phyloP scores from a whole-genome alignment of 2,329 filamentous ascomycete genomes.

The Rosellinia necatrix region DNA sequence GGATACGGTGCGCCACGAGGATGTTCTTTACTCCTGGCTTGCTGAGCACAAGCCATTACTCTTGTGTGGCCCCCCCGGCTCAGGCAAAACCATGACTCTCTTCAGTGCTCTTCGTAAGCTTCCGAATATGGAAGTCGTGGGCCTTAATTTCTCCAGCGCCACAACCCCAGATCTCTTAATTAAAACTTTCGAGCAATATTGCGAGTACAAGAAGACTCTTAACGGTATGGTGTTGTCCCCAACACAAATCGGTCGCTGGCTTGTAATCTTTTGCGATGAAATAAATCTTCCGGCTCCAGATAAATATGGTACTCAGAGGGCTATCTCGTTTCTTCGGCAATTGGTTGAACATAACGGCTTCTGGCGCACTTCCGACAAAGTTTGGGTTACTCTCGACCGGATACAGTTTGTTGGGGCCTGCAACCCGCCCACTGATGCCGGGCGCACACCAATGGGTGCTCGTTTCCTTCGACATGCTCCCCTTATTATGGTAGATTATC shows the following conservation, averaged over 20 bases:
- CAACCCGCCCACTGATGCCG: constrained; percentile 96
- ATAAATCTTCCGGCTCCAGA: constrained; percentile 98
- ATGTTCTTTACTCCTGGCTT: constrained; percentile 99
- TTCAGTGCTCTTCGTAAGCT: constrained; percentile 97
- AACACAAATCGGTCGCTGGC: constrained; percentile 94
- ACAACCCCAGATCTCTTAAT: constrained; percentile 97
- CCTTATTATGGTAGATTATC: constrained; percentile 99
- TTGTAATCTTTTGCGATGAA: constrained; percentile 98
- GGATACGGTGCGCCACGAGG: constrained; percentile 96
- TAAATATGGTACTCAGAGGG: constrained; percentile 95
- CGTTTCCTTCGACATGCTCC: constrained; percentile 95
- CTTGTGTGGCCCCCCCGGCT: constrained; percentile 95
- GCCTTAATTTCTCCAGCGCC: constrained; percentile 98
- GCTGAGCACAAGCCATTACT: constrained; percentile 97
- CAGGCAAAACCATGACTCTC: constrained; percentile 99
- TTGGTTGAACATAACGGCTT: constrained; percentile 99
- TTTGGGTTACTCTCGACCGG: constrained; percentile 95
- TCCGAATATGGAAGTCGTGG: constrained; percentile 98
- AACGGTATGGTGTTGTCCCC: constrained; percentile 96
- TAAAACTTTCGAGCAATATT: constrained; percentile 99
- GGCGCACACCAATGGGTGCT: constrained; percentile 89
- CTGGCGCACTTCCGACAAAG: constrained; percentile 97
- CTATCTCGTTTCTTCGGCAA: constrained; percentile 95
- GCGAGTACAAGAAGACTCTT: constrained; percentile 98
- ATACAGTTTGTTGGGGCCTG: constrained; percentile 99